Base-by-base conservation (phyloP, 352 stramenopile genomes). In the Phytopythium sindhum region DNA sequence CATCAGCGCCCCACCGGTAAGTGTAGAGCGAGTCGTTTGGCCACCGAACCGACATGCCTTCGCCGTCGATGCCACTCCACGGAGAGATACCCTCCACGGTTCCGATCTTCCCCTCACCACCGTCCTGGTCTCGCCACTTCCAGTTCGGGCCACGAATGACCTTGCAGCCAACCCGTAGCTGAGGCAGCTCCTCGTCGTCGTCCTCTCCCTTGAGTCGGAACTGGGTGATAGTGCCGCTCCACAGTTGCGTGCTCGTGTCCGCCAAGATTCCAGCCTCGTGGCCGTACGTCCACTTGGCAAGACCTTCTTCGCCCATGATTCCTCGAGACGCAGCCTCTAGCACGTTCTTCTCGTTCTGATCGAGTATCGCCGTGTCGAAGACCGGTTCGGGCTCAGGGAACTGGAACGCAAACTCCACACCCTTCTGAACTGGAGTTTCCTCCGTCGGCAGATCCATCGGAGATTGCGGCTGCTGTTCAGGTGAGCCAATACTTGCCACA, bases 111-210 rank as follows among this genome's bases (percentile, higher is more conserved):
- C 88, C 88, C 74, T 93, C 87, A 17, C 88, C 88, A 17, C 88
- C 88, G 53, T 96, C 88, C 83, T 96, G 86, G 53, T 96, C 88
- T 24, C 84, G 74, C 87, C 88, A 95, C 67, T 95, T 96, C 88
- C 88, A 96, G 66, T 94, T 91, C 21, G 89, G 89, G 37, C 89
- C 89, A n/a, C 89, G 88, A 68, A 93, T 90, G 17, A 97, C 89
- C 50, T 92, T 90, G 65, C 85, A 94, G 1, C 89, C 89, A 24
- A 97, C 83, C 15, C 75, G 84, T 1, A 96, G 72, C 41, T 91
- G 76, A 0, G 81, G 81, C 58, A 86, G 63, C 24, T 73, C 74
- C 24, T 69, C 70, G 12, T 79, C 75, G 21, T 86, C 73, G 50
- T 77, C 63, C 24, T 80, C 73, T 24, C 81, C 66, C 2, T 68